A percentile compares a stretch with the other conserved stretches of the same genome.
Evolutionary conservation across 176 grass and related monocot species (phyloP).

Genomic region (Hsuehochloa calcarea): DNA sequence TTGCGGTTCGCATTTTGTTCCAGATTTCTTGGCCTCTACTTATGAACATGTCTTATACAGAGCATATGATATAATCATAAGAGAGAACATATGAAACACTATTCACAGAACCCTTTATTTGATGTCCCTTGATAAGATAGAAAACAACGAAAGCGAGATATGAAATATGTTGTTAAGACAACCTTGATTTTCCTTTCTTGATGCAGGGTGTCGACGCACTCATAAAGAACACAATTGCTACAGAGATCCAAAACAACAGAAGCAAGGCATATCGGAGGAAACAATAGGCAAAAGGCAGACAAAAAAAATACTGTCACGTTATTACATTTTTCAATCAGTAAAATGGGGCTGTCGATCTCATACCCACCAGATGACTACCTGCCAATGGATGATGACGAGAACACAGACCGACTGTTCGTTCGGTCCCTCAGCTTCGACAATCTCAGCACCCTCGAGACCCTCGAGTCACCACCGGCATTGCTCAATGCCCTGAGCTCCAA

Average conservation of each 20-base stretch:
- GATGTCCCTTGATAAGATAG: neutral
- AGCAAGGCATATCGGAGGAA: neutral
- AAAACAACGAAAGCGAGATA: neutral
- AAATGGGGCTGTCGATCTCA: conserved; percentile 73
- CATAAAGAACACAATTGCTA: neutral
- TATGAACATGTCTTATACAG: neutral
- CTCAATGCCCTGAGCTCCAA: conserved; percentile 35
- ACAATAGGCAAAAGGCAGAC: neutral
- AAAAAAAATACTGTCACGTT: neutral
- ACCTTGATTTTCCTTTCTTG: neutral
- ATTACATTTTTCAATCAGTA: conserved; percentile 11
- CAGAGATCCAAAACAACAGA: conserved; percentile 13
- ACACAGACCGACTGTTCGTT: conserved; percentile 41
- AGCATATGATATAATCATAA: neutral
- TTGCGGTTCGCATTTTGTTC: neutral
- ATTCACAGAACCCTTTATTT: neutral
- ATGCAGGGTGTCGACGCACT: neutral
- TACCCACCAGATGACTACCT: conserved; percentile 58
- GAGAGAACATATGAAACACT: neutral
- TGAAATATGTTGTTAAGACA: neutral
- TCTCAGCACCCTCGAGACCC: conserved; percentile 36
- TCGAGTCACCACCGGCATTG: conserved; percentile 29
- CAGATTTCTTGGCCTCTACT: neutral
- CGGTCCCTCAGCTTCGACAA: conserved; percentile 58
- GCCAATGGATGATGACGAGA: conserved; percentile 44